These are phyloP conservation scores for Candida suzukii DNA, from an alignment of 805 yeast species.

Conservation along the genomic window DNA sequence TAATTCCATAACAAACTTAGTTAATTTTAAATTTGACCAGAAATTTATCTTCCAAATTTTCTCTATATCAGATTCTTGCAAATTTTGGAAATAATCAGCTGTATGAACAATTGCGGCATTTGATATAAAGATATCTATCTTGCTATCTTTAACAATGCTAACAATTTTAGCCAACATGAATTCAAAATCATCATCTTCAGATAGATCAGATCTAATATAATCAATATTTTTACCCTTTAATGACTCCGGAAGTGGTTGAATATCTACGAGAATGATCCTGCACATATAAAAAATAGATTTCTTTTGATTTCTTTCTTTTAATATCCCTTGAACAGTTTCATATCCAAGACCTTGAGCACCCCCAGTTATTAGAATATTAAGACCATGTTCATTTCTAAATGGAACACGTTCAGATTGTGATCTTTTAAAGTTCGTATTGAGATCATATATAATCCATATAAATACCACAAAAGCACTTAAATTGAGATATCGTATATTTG, in stretches of 20 bases:
- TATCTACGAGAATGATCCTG: background rate
- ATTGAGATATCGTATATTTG: conserved; percentile 9
- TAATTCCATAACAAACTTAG: conserved; percentile 17
- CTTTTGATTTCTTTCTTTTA: conserved; percentile 1
- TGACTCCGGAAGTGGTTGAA: conserved; percentile 1
- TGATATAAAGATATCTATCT: conserved; percentile 29
- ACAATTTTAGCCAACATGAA: conserved; percentile 5
- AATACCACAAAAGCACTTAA: background rate
- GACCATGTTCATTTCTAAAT: background rate
- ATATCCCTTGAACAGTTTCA: conserved; percentile 26
- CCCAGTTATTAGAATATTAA: conserved; percentile 38
- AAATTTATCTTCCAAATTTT: conserved; percentile 34
- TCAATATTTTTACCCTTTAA: conserved; percentile 11
- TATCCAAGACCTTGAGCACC: conserved; percentile 46
- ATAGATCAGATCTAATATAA: conserved; percentile 21
- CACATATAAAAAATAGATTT: background rate
- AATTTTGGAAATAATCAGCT: conserved; percentile 20
- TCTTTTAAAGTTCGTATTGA: background rate
- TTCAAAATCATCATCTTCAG: conserved; percentile 4
- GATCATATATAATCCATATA: background rate
- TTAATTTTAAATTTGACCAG: conserved; percentile 35
- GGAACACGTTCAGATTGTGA: too few species aligned
- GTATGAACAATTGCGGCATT: conserved; percentile 44
- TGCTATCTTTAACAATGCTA: conserved; percentile 8
- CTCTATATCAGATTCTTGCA: conserved; percentile 17